These are phyloP conservation scores for Dryas alaskensis DNA, from an alignment of 306 rosid genomes.

Conservation along the genomic window DNA sequence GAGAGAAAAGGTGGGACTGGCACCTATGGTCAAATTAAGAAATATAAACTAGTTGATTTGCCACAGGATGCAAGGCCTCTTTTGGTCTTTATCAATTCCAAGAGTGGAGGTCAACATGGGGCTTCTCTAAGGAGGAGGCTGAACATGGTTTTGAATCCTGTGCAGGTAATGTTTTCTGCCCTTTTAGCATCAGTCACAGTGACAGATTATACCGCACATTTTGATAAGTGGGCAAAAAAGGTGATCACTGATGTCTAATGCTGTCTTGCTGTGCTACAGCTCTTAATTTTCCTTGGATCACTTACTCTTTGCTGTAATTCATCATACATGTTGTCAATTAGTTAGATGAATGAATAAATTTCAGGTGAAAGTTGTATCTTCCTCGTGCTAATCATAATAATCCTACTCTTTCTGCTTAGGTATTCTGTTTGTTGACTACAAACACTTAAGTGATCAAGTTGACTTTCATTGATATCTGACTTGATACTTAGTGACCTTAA, in stretches of 20 bases:
- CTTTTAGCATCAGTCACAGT: not conserved
- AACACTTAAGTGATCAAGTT: not conserved
- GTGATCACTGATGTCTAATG: not conserved
- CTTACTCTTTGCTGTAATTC: not conserved
- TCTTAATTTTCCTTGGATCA: not conserved
- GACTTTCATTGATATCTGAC: not conserved
- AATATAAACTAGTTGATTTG: slow-evolving; percentile 51
- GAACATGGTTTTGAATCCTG: slow-evolving; percentile 70
- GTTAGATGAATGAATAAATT: not conserved
- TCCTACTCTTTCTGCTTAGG: not conserved
- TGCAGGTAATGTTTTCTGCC: slow-evolving; percentile 49
- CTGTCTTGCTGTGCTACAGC: not conserved
- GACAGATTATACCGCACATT: slow-evolving; percentile 17
- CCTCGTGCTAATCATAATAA: not conserved
- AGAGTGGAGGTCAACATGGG: slow-evolving; percentile 75
- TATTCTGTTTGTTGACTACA: not conserved
- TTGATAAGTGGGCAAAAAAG: slow-evolving; percentile 12
- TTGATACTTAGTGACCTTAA: not conserved
- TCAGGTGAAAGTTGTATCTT: not conserved
- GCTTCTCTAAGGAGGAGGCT: slow-evolving; percentile 64
- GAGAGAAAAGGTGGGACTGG: slow-evolving; percentile 31
- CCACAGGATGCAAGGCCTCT: slow-evolving; percentile 68
- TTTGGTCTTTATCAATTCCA: slow-evolving; percentile 68
- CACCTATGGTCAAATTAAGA: slow-evolving; percentile 38
- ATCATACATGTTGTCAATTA: not conserved